Base-by-base conservation (phyloP, 768 basidiomycete species). In the Tricholoma bakamatsutake region DNA sequence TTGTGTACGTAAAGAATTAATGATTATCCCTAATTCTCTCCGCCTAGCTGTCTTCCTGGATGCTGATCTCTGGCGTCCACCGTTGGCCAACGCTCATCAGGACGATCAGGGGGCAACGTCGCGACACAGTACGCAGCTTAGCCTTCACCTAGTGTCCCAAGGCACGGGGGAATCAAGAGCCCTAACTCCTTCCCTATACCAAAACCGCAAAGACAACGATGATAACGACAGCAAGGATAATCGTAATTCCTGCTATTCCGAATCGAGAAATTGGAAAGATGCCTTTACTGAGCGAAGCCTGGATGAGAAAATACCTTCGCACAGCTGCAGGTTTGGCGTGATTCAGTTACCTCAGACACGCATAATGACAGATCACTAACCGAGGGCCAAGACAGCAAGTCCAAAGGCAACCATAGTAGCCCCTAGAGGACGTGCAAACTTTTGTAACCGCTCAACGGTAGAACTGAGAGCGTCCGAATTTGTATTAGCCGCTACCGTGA, bases 181-280 rank as follows among this genome's bases (percentile, higher is more conserved):
- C 18, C 40, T 58, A 58, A 37, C 48, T 53, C 45, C 53, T 54
- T n/a, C 59, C 42, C 11, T 61, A 62, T 43, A 61, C 59, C 45
- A 66, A 30, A 21, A 66, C 40, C 0, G 50, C 58, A 27, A 66
- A 66, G 13, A 66, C 56, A n/a, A 66, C 43, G 34, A 59, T 39
- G 12, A 61, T 53, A 33, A 64, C 53, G 11, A 59, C 35, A 10
- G 58, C 56, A 2, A 55, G 53, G 24, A 56, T 10, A 3, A 56
- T 67, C 9, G 84, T 66, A n/a, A 75, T 66, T 1, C 66, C 65
- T 1, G 71, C 72, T 7, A 75, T 65, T 3, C 76, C 71, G 15
- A 76, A 46, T 8, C 81, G 71, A n/a, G 82, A 79, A n/a, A 76
- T 74, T 3, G 83, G 82, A 60, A 82, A 85, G 46, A 72, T 61